Conservation (phyloP, 1,284 basidiomycete species). For the Ceratobasidium theobromae region DNA sequence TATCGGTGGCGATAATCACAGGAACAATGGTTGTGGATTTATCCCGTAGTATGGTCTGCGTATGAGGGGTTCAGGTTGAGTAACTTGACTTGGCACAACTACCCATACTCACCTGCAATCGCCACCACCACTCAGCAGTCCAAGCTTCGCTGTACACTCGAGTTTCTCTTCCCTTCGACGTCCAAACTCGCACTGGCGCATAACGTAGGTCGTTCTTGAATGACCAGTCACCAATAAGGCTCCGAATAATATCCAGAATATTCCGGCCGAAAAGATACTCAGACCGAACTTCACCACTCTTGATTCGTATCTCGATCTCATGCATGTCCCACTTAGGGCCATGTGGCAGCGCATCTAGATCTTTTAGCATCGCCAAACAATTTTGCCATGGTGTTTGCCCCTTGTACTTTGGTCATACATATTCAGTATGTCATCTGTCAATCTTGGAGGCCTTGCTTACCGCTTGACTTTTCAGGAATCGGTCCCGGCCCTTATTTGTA, state of each 20-base stretch:
- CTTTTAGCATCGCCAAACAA: background rate
- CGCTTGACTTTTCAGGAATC: background rate
- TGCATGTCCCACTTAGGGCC: background rate
- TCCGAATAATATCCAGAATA: background rate
- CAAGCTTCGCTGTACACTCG: too few relatives aligned
- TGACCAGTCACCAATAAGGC: conserved; percentile 23
- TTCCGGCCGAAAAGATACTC: conserved; percentile 11
- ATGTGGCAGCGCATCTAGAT: conserved; percentile 3
- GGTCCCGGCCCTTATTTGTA: background rate
- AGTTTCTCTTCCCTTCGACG: too few relatives aligned
- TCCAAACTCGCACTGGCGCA: conserved; percentile 17
- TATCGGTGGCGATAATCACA: too few relatives aligned
- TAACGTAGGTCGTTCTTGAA: conserved; percentile 24
- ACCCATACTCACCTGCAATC: too few relatives aligned
- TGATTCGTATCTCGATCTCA: background rate
- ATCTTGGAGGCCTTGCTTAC: too few relatives aligned
- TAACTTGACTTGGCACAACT: too few relatives aligned
- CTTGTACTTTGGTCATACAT: too few relatives aligned
- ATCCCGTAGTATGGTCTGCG: too few relatives aligned
- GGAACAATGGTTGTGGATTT: too few relatives aligned
- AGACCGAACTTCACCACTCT: background rate
- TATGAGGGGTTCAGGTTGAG: too few relatives aligned
- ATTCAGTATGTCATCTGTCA: too few relatives aligned
- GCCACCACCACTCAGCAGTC: too few relatives aligned
- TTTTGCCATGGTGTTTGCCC: conserved; percentile 11